phyloP scores from a whole-genome alignment of 139 green algal species.

The Auxenochlorella pyrenoidosa region DNA sequence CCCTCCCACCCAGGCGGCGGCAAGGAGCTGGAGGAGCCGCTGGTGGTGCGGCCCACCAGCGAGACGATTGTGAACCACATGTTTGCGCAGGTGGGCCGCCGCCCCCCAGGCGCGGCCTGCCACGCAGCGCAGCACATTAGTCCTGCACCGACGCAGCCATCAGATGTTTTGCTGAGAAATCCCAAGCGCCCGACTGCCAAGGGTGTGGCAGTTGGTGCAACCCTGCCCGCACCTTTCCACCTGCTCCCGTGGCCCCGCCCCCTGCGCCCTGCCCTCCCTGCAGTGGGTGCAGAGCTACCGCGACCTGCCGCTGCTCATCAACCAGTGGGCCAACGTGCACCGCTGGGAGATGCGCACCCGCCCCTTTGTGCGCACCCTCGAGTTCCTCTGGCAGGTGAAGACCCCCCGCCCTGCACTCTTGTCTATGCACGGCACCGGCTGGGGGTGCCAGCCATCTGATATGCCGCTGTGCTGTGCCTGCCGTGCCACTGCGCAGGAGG shows the following conservation, averaged over 20 bases:
- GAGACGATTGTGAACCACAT: slow-evolving; percentile 99
- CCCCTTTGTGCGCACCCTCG: slow-evolving; percentile 97
- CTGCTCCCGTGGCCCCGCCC: neutral
- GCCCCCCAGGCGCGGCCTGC: neutral
- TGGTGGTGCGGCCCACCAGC: slow-evolving; percentile 96
- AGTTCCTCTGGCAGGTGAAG: slow-evolving; percentile 96
- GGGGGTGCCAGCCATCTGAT: too few species aligned
- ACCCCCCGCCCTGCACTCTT: too few species aligned
- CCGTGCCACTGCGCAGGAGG: slow-evolving; percentile 82
- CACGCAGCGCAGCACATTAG: neutral
- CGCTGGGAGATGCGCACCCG: slow-evolving; percentile 99
- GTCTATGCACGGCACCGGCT: too few species aligned
- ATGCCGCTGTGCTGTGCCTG: too few species aligned
- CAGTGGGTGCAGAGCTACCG: slow-evolving; percentile 92
- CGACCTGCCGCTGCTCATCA: slow-evolving; percentile 96
- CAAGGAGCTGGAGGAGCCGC: slow-evolving; percentile 97
- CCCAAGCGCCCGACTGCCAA: too few species aligned
- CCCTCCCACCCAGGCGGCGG: slow-evolving; percentile 71
- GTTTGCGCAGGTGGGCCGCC: slow-evolving; percentile 86
- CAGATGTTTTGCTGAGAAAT: too few species aligned
- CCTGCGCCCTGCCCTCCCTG: neutral
- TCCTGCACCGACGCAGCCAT: too few species aligned
- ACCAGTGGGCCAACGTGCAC: slow-evolving; percentile 99
- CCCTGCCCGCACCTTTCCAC: neutral
- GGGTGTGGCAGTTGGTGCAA: too few species aligned